These are phyloP conservation scores for Boletus vermiculosoides DNA, from an alignment of 768 basidiomycete species.

Conservation along the genomic window DNA sequence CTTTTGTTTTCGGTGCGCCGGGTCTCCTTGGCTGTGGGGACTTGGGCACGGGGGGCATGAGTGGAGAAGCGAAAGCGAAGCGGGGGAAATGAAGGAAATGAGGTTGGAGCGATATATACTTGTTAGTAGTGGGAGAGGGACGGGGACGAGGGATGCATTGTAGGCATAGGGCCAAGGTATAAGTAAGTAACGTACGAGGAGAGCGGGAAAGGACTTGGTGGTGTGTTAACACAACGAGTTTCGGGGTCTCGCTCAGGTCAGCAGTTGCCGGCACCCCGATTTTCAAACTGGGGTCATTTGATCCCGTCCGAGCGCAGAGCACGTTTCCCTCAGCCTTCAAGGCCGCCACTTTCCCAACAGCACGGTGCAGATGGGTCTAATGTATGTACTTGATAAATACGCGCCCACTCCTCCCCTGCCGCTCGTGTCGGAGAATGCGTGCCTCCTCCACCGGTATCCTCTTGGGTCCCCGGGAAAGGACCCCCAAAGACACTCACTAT, in stretches of 20 bases:
- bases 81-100: background rate
- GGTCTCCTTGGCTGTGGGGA: constrained; percentile 39
- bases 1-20: constrained; percentile 72
- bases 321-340: background rate
- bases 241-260: constrained; percentile 21
- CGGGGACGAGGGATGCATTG: constrained; percentile 18
- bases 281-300: constrained; percentile 23
- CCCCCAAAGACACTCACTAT: constrained; percentile 22
- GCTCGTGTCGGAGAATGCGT: constrained; percentile 13
- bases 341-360: background rate
- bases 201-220: constrained; percentile 2
- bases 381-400: background rate
- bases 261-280: constrained; percentile 17
- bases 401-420: constrained; percentile 9
- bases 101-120: background rate
- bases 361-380: no score
- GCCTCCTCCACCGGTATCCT: constrained; percentile 3
- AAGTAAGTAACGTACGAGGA: constrained; percentile 33
- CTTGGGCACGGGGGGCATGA: constrained; percentile 42
- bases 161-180: constrained; percentile 29
- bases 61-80: background rate
- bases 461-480: constrained; percentile 7
- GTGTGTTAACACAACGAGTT: background rate
- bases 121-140: constrained; percentile 5
- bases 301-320: constrained; percentile 10